phyloP scores from a whole-genome alignment of 2,329 filamentous ascomycete species.

The Dactylonectria macrodidyma region DNA sequence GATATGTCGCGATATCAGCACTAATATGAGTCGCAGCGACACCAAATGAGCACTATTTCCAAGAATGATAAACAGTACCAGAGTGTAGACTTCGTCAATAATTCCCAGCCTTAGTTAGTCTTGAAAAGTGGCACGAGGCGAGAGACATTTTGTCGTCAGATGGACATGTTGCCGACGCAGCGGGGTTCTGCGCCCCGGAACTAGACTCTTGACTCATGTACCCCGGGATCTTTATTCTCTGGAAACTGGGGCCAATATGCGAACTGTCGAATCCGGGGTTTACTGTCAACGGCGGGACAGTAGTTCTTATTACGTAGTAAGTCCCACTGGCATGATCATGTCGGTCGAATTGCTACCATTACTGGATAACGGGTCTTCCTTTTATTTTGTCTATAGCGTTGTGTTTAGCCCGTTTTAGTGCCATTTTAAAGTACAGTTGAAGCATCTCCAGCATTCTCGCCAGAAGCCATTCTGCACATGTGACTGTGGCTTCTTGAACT shows the following conservation, averaged over 20 bases:
- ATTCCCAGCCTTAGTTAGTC: too few species aligned
- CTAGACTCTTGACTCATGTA: constrained; percentile 3
- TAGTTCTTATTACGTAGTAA: constrained; percentile 22
- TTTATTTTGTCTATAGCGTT: too few species aligned
- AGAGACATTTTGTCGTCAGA: background rate
- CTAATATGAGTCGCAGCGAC: background rate
- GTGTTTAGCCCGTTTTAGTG: too few species aligned
- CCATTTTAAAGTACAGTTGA: background rate
- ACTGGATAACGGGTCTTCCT: background rate
- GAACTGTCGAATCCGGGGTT: constrained; percentile 6
- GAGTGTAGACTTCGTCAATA: background rate
- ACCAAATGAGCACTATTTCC: background rate
- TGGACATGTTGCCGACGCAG: constrained; percentile 14
- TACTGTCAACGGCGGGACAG: constrained; percentile 4
- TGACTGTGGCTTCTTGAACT: background rate
- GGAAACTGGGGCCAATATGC: background rate
- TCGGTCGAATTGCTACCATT: background rate
- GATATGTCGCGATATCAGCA: background rate
- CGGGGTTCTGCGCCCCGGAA: background rate
- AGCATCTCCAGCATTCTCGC: background rate
- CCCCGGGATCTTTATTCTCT: constrained; percentile 11
- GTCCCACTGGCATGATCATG: background rate
- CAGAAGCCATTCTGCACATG: background rate
- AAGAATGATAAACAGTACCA: background rate
- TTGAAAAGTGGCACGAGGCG: too few species aligned